These are phyloP conservation scores for Diaporthe aspalathi DNA, from an alignment of 2,329 filamentous ascomycete genomes.

Conservation along the genomic window DNA sequence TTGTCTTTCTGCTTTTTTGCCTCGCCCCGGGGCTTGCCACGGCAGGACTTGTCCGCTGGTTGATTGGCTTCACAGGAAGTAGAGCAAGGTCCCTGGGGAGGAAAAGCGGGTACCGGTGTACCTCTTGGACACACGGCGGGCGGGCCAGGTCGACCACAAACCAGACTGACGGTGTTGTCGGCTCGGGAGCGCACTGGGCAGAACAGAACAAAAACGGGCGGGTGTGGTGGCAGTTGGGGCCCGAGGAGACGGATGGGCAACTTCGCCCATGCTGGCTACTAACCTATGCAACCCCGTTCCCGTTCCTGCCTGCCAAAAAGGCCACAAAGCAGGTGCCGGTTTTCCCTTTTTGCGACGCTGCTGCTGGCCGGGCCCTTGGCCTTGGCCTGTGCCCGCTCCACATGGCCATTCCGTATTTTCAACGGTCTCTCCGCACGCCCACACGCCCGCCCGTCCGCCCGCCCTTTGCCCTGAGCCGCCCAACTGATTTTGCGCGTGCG, in stretches of 20 bases:
- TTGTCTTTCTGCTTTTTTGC: too few relatives aligned
- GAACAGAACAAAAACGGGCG: not conserved
- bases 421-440: constrained; percentile 34
- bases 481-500: constrained; percentile 5
- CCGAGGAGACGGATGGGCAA: constrained; percentile 23
- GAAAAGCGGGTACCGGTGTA: not conserved
- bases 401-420: constrained; percentile 27
- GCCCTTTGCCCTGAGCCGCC: not conserved
- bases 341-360: constrained; percentile 6
- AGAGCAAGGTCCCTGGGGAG: not conserved
- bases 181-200: constrained; percentile 13
- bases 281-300: constrained; percentile 2
- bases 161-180: constrained; percentile 6
- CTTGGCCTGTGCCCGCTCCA: constrained; percentile 26
- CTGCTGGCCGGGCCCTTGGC: not conserved
- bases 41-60: too few relatives aligned
- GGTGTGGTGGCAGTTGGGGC: constrained; percentile 23
- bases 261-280: not conserved
- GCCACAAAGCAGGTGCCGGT: not conserved
- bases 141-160: not conserved
- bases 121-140: not conserved
- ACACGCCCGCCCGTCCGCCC: constrained; percentile 9
- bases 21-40: not conserved
- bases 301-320: constrained; percentile 8
- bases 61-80: too few relatives aligned